phyloP scores from a whole-genome alignment of 78 protist genomes.

The Speleostelium caveatum region DNA sequence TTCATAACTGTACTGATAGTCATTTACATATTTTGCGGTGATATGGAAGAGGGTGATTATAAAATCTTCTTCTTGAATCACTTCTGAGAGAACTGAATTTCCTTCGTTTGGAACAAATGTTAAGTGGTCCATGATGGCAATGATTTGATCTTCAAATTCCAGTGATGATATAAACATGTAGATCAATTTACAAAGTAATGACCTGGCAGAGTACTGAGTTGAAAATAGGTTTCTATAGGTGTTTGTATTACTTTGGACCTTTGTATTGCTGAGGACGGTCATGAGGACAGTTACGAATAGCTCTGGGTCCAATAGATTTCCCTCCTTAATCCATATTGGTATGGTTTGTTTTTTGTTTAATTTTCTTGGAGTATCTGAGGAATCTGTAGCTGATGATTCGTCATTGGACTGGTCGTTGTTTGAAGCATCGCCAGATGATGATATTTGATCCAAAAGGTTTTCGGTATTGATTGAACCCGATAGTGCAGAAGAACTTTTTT shows the following conservation, averaged over 20 bases:
- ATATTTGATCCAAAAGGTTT: background rate
- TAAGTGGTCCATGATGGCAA: background rate
- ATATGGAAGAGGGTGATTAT: conserved; percentile 13
- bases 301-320: conserved; percentile 31
- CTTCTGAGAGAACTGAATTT: conserved; percentile 10
- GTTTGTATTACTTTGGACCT: conserved; percentile 20
- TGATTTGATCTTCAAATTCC: conserved; percentile 20
- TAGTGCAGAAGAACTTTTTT: background rate
- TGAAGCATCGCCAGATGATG: background rate
- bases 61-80: conserved; percentile 62
- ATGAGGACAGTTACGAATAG: conserved; percentile 2
- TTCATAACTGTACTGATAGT: background rate
- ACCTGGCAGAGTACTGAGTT: conserved; percentile 58
- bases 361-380: conserved; percentile 28
- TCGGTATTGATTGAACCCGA: background rate
- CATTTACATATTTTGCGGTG: conserved; percentile 15
- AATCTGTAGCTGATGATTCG: conserved; percentile 27
- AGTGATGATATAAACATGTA: background rate
- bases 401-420: conserved; percentile 20
- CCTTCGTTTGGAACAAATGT: background rate
- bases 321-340: conserved; percentile 71
- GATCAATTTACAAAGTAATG: conserved; percentile 53
- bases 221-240: conserved; percentile 37
- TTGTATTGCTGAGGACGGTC: conserved; percentile 14
- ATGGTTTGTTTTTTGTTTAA: conserved; percentile 4